These are phyloP conservation scores for Sclerotinia subarctica DNA, from an alignment of 2,329 filamentous ascomycete species.

Conservation along the genomic window DNA sequence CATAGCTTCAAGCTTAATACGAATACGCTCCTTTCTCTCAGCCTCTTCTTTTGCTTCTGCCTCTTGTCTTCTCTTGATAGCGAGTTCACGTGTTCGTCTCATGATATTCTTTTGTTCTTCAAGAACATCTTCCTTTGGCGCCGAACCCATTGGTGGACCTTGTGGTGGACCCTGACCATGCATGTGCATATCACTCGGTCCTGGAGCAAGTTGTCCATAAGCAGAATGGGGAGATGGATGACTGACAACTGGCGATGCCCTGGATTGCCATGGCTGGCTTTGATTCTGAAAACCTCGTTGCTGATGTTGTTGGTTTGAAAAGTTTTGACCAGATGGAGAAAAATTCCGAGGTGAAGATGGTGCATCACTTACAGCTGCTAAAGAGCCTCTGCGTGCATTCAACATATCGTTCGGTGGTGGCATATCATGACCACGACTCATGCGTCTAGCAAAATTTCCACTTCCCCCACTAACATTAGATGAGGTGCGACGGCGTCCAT, in stretches of 20 bases:
- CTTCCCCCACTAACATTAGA: conserved; percentile 90
- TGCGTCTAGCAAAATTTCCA: conserved; percentile 55
- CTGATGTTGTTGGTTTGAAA: conserved; percentile 29
- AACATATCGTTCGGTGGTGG: conserved; percentile 40
- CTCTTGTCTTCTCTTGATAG: conserved; percentile 64
- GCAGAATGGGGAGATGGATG: conserved; percentile 38
- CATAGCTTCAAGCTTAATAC: conserved; percentile 68
- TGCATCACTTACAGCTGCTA: conserved; percentile 50
- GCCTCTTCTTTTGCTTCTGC: conserved; percentile 70
- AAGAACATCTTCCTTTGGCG: conserved; percentile 51
- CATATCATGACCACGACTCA: conserved; percentile 39
- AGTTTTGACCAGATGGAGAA: conserved; percentile 36
- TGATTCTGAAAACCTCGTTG: conserved; percentile 23
- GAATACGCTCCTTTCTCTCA: conserved; percentile 67
- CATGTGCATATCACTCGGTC: conserved; percentile 38
- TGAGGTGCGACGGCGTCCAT: conserved; percentile 75
- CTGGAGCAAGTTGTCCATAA: conserved; percentile 37
- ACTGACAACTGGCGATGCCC: conserved; percentile 39
- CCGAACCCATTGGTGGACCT: conserved; percentile 35
- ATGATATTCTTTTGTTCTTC: conserved; percentile 69
- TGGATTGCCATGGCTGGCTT: conserved; percentile 42
- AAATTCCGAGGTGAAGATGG: conserved; percentile 48
- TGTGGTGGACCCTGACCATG: conserved; percentile 23
- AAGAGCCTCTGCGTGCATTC: conserved; percentile 48
- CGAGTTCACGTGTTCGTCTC: conserved; percentile 66